Percentiles rank a stretch among this genome's conserved stretches.
phyloP scores from a whole-genome alignment of 352 stramenopile species.

The Proteromonas lacertae region DNA sequence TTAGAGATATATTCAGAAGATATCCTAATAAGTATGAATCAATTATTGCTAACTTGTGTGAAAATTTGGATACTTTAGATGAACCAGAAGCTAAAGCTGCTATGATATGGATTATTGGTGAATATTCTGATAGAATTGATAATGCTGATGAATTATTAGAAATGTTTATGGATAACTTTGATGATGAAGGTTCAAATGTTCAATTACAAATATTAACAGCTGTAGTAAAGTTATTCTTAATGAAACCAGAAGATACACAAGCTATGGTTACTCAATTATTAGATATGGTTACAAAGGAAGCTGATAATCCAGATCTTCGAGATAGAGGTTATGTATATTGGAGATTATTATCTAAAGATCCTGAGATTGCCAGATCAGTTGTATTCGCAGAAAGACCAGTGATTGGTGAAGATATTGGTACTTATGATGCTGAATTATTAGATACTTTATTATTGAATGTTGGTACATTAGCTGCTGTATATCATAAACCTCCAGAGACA shows the following conservation, averaged over 20 bases:
- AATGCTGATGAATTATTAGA: slow-evolving; percentile 94
- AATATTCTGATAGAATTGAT: slow-evolving; percentile 95
- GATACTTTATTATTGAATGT: slow-evolving; percentile 86
- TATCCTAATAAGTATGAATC: slow-evolving; percentile 96
- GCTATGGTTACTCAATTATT: slow-evolving; percentile 90
- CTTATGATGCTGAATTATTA: slow-evolving; percentile 60
- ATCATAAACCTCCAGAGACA: slow-evolving; percentile 72
- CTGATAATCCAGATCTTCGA: slow-evolving; percentile 85
- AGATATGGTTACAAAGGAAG: slow-evolving; percentile 78
- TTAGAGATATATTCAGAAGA: slow-evolving; percentile 97
- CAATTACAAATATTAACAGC: slow-evolving; percentile 89
- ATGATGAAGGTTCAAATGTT: slow-evolving; percentile 54
- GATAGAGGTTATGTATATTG: slow-evolving; percentile 98
- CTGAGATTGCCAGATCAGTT: slow-evolving; percentile 79
- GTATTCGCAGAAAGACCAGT: slow-evolving; percentile 88
- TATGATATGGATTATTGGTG: slow-evolving; percentile 99
- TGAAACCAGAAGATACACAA: slow-evolving; percentile 52
- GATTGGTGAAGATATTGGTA: slow-evolving; percentile 92
- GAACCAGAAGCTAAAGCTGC: slow-evolving; percentile 87
- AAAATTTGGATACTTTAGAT: slow-evolving; percentile 95
- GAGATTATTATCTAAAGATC: slow-evolving; percentile 82
- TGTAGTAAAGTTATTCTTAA: slow-evolving; percentile 95
- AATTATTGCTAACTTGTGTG: slow-evolving; percentile 91
- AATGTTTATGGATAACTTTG: slow-evolving; percentile 89
- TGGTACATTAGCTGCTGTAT: slow-evolving; percentile 78